Evolutionary conservation across 495 filamentous ascomycete species (phyloP), one percentile per base, ranked within the genome.

Genomic region (Terfezia claveryi): DNA sequence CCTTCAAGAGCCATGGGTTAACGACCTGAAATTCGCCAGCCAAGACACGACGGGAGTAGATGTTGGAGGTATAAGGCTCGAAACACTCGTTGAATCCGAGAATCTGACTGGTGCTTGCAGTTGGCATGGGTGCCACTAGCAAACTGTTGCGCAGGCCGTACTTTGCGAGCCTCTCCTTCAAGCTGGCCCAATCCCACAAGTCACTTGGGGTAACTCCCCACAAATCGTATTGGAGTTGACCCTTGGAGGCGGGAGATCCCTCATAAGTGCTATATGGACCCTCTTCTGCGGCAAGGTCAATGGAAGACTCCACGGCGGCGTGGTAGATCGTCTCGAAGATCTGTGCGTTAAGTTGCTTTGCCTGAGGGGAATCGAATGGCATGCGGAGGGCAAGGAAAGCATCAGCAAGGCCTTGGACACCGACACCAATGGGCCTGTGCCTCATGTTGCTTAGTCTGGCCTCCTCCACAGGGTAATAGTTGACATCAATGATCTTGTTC

Each of bases 301-400:
- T 80, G 6, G 91, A 98, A 23, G 85, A 81, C 44, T 87, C 93
- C 55, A 98, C 72, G 56, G 86, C 87, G 67, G 80, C 91, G 68
- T 98, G 91, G 72, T 98, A 98, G 71, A 98, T 95, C 44, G 91
- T 98, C 77, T 98, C 91, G 64, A 98, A 98, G 67, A 98, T 95
- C 69, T 96, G 87, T 62, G 82, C 89, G 76, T 98, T 98, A 62
- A 98, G 77, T 64, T 89, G 77, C 60, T 81, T 81, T 49, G 91
- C 91, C 72, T 94, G 85, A 16, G 84, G 76, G 0, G 92, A 98
- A 66, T 98, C 91, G 67, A 98, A 98, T 9, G 91, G 91, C 72
- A 93, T 74, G 64, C 92, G 91, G 55, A 98, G 81, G 54, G 92
- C 89, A 58, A 98, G 77, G 81, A 98, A 98, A 51, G 85, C 85